Evolutionary conservation across 805 yeast genomes (phyloP), one percentile per base, ranked within the genome.

Genomic region (Saccharomycopsis lassenensis): DNA sequence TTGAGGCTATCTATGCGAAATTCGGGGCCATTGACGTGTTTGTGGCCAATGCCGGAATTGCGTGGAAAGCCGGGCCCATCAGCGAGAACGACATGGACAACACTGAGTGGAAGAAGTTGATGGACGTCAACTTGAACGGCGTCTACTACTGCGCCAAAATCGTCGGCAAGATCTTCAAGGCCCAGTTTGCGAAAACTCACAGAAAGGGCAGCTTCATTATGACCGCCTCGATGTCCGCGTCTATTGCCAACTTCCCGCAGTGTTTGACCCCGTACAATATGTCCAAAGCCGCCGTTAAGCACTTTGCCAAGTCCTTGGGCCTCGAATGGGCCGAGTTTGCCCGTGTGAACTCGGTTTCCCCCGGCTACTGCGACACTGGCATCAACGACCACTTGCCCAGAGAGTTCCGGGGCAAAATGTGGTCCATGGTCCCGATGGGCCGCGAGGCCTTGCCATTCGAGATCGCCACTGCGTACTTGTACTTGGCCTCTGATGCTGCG

Each of bases 151-250:
- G 87, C 52, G 78, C 94, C 43, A 78, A 79, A 61, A 61, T 68
- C 35, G 70, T 77, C 26, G 95, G 95, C 34, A 62, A 62, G 46
- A 65, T 77, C 39, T 86, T 86, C 67, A 71, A 72, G 55, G 29
- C 31, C 4, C 85, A 81, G 52, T n/a, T n/a, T n/a, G n/a, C n/a
- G n/a, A n/a, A n/a, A n/a, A n/a, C n/a, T n/a, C n/a, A n/a, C n/a
- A 80, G 82, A 12, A 59, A 57, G 41, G 95, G 95, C 22, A 78
- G 93, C 1, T 64, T 86, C 48, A 74, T 85, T 48, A 67, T 81
- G 57, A 85, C 95, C 4, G 86, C 93, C 4, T 82, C 94, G 26
- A 85, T 85, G 82, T 79, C 91, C 19, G 95, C 83, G 11, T 85
- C 77, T 59, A 77, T 86, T 49, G 91, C 75, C 49, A 85, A 85